Conservation (phyloP, 2,329 filamentous ascomycete species). For the Drechslerella coelobrocha region DNA sequence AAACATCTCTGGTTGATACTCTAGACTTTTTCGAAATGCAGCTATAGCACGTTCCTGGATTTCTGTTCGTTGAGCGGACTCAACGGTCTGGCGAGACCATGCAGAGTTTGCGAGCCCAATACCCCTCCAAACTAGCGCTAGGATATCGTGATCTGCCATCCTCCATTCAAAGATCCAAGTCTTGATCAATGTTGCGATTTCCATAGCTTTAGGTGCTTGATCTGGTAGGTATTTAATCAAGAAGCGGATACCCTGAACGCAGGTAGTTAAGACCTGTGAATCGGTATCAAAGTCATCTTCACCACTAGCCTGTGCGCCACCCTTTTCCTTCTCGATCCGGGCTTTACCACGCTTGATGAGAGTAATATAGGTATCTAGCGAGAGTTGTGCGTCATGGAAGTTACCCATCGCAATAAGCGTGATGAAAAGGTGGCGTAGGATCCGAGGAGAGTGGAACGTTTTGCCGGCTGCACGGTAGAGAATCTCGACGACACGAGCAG, state of each 20-base stretch:
- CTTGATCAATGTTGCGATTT: conserved; percentile 74
- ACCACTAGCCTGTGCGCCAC: conserved; percentile 67
- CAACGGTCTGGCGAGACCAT: conserved; percentile 82
- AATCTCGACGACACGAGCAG: conserved; percentile 74
- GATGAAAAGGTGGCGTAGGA: conserved; percentile 83
- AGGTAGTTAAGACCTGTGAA: conserved; percentile 75
- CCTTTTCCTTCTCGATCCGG: conserved; percentile 81
- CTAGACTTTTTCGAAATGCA: conserved; percentile 75
- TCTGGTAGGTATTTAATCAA: conserved; percentile 82
- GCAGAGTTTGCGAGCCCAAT: conserved; percentile 85
- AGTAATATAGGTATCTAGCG: conserved; percentile 89
- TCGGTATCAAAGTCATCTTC: conserved; percentile 80
- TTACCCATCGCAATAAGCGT: conserved; percentile 88
- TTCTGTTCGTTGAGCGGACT: conserved; percentile 72
- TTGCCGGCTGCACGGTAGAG: conserved; percentile 90
- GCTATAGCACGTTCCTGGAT: conserved; percentile 79
- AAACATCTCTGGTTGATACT: conserved; percentile 72
- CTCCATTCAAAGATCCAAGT: conserved; percentile 72
- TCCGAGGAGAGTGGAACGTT: conserved; percentile 91
- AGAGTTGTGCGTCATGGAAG: conserved; percentile 88
- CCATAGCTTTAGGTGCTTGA: conserved; percentile 79
- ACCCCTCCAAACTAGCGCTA: conserved; percentile 79
- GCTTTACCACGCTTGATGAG: conserved; percentile 86
- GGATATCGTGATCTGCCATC: conserved; percentile 63
- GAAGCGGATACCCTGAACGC: conserved; percentile 78